These are phyloP conservation scores for Ballota nigra DNA, from an alignment of 257 asterid genomes.

Conservation along the genomic window DNA sequence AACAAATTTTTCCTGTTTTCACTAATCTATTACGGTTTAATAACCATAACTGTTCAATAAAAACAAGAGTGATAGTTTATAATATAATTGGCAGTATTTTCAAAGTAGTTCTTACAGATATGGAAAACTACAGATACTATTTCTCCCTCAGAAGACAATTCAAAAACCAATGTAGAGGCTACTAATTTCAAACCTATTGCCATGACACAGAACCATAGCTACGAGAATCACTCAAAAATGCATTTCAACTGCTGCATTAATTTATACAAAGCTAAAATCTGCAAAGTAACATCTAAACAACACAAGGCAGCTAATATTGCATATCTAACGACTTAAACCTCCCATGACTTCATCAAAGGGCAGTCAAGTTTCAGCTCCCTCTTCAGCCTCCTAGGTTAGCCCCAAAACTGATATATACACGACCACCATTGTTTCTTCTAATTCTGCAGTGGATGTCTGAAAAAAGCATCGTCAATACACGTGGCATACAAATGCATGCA, in stretches of 20 bases:
- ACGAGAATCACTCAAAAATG: not conserved
- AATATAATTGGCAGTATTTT: no score
- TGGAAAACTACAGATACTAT: no score
- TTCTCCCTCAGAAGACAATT: no score
- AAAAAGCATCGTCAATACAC: not conserved
- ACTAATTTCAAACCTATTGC: not conserved
- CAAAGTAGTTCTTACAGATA: no score
- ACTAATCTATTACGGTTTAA: no score
- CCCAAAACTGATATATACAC: slow-evolving; percentile 13
- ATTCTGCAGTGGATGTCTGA: slow-evolving; percentile 14
- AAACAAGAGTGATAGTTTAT: no score
- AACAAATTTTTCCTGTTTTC: no score
- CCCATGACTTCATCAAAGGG: slow-evolving; percentile 15
- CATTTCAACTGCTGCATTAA: not conserved
- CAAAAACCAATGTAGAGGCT: not conserved
- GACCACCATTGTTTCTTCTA: not conserved
- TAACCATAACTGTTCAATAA: no score
- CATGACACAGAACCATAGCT: not conserved
- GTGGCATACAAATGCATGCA: not conserved
- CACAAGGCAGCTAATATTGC: slow-evolving; percentile 9
- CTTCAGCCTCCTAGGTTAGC: slow-evolving; percentile 20
- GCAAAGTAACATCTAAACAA: not conserved
- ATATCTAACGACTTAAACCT: slow-evolving; percentile 3
- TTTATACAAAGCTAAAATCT: not conserved
- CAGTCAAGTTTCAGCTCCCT: slow-evolving; percentile 15